A percentile compares a stretch with the other conserved stretches of the same genome.
Evolutionary conservation across 2,329 filamentous ascomycete genomes (phyloP).

Genomic region (Microdochium nivale): DNA sequence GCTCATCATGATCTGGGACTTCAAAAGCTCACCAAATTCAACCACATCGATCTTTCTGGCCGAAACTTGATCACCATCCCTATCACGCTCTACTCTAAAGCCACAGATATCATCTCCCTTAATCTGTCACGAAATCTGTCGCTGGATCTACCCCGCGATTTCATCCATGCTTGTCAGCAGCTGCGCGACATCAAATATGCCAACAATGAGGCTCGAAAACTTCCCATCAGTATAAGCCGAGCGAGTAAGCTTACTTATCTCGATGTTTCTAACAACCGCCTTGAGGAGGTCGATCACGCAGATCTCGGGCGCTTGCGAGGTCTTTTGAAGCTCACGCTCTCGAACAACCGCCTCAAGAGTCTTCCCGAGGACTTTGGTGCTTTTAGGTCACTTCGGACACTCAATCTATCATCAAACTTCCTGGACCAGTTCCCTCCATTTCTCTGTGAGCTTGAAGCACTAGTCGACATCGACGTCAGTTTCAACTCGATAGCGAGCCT

Average conservation of each 20-base stretch:
- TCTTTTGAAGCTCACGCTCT: conserved; percentile 81
- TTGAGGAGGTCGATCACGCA: conserved; percentile 81
- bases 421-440: conserved; percentile 79
- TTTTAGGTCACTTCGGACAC: conserved; percentile 69
- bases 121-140: conserved; percentile 91
- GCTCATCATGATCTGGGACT: conserved; percentile 73
- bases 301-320: conserved; percentile 68
- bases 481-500: conserved; percentile 84
- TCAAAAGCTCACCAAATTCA: conserved; percentile 80
- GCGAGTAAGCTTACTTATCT: conserved; percentile 78
- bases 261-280: conserved; percentile 88
- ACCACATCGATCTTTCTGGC: conserved; percentile 84
- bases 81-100: conserved; percentile 85
- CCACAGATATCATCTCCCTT: conserved; percentile 85
- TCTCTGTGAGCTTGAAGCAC: conserved; percentile 68
- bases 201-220: conserved; percentile 81
- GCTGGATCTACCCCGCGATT: conserved; percentile 88
- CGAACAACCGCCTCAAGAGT: conserved; percentile 79
- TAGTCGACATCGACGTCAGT: conserved; percentile 91
- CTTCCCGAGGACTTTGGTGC: conserved; percentile 76
- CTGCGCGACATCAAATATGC: conserved; percentile 93
- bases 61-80: conserved; percentile 91
- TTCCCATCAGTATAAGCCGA: conserved; percentile 76
- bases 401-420: conserved; percentile 93
- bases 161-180: conserved; percentile 87